These are phyloP conservation scores for Smallanthus sonchifolius DNA, from an alignment of 129 eudicot genomes.

Conservation along the genomic window DNA sequence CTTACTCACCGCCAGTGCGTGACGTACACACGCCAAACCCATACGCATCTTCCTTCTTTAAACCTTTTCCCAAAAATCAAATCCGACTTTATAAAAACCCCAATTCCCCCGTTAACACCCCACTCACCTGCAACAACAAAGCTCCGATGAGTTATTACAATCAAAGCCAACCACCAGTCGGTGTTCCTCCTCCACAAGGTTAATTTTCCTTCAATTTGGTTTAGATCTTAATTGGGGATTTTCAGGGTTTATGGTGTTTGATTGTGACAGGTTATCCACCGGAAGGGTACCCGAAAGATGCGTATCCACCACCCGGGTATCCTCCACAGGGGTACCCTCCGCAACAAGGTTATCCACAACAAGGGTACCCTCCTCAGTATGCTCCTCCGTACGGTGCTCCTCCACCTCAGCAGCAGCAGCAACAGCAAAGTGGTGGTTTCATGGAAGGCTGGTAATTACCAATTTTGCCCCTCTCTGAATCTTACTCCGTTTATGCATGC, in stretches of 20 bases:
- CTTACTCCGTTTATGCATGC: conserved; percentile 6
- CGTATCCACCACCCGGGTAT: conserved; percentile 57
- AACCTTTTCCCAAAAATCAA: conserved; percentile 6
- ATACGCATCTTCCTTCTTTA: neutral
- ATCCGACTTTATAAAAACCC: conserved; percentile 15
- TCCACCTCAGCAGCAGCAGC: conserved; percentile 41
- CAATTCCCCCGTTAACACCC: conserved; percentile 3
- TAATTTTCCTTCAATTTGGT: neutral
- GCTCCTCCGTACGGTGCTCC: conserved; percentile 56
- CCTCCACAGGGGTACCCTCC: conserved; percentile 55
- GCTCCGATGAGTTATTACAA: conserved; percentile 72
- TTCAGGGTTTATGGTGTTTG: conserved; percentile 17
- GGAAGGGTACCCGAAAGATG: conserved; percentile 66
- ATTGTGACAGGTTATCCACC: conserved; percentile 57
- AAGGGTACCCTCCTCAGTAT: conserved; percentile 54
- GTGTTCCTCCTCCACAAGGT: conserved; percentile 89
- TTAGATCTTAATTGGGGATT: neutral
- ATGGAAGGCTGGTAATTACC: conserved; percentile 36
- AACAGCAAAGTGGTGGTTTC: conserved; percentile 15
- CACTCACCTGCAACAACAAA: neutral
- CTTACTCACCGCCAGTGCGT: conserved; percentile 27
- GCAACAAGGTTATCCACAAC: conserved; percentile 43
- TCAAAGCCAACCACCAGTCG: conserved; percentile 75
- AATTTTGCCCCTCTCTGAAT: neutral
- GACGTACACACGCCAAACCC: conserved; percentile 12